phyloP scores from a whole-genome alignment of 768 basidiomycete genomes.

The Paxillus ammoniavirescens region DNA sequence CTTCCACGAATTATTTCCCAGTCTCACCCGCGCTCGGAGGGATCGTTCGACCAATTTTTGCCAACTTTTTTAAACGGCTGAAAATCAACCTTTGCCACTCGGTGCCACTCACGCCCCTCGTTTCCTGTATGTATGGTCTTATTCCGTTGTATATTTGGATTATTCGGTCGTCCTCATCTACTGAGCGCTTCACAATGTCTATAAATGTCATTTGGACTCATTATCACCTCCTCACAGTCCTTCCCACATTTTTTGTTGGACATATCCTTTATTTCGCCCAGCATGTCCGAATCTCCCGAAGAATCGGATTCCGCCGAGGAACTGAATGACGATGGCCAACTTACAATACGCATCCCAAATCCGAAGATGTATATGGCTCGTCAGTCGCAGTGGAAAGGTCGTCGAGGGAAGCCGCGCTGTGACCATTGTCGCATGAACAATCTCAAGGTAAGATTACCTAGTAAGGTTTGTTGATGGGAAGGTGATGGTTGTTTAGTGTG shows the following conservation, averaged over 20 bases:
- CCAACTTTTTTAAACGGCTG: constrained; percentile 3
- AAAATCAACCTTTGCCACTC: constrained; percentile 4
- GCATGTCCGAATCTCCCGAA: constrained; percentile 37
- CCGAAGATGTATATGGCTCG: constrained; percentile 65
- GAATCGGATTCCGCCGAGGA: constrained; percentile 40
- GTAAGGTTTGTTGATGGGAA: constrained; percentile 2
- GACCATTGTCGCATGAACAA: constrained; percentile 73
- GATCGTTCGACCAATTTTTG: constrained; percentile 10
- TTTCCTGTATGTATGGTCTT: constrained; percentile 15
- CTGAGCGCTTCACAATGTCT: background rate
- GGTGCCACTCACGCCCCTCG: background rate
- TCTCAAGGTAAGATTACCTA: constrained; percentile 53
- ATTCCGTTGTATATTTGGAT: constrained; percentile 3
- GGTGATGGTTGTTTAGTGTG: constrained; percentile 47
- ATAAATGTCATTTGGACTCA: constrained; percentile 7
- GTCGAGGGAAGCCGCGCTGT: constrained; percentile 72
- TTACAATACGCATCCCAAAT: constrained; percentile 67
- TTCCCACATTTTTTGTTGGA: constrained; percentile 17
- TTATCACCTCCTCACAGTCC: background rate
- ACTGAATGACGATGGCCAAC: constrained; percentile 46
- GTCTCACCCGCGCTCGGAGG: constrained; percentile 2
- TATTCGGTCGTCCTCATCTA: constrained; percentile 6
- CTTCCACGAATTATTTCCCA: constrained; percentile 8
- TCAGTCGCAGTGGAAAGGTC: constrained; percentile 73
- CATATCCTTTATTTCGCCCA: constrained; percentile 7